phyloP scores from a whole-genome alignment of 148 eudicot species.

The Vaccinium vitisidaea region DNA sequence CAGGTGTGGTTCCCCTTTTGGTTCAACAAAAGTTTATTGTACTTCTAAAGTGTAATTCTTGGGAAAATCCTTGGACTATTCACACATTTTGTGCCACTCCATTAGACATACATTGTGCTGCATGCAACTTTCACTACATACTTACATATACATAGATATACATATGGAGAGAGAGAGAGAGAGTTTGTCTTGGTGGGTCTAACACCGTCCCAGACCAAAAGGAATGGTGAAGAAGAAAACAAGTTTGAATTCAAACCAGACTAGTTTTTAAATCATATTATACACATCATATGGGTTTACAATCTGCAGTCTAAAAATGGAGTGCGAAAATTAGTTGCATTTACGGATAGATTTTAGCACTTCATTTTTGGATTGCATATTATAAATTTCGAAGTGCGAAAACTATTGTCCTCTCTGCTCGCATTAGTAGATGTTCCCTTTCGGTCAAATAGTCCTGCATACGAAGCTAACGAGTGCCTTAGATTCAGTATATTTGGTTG shows the following conservation, averaged over 20 bases:
- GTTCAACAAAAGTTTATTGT: background rate
- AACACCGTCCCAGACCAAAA: background rate
- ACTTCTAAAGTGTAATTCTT: background rate
- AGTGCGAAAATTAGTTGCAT: no score
- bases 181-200: constrained; percentile 1
- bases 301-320: no score
- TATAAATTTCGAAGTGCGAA: no score
- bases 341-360: no score
- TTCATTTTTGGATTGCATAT: no score
- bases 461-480: background rate
- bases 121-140: background rate
- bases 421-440: background rate
- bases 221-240: background rate
- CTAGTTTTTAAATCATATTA: background rate
- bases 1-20: constrained; percentile 10
- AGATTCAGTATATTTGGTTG: background rate
- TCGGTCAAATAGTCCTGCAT: constrained; percentile 11
- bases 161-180: background rate
- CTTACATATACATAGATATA: background rate
- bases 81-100: background rate
- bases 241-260: constrained; percentile 5
- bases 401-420: background rate
- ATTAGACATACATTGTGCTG: background rate
- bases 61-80: background rate
- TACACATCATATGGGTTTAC: no score